Evolutionary conservation across 768 basidiomycete species (phyloP).

Genomic region (Termitomyces sp.): DNA sequence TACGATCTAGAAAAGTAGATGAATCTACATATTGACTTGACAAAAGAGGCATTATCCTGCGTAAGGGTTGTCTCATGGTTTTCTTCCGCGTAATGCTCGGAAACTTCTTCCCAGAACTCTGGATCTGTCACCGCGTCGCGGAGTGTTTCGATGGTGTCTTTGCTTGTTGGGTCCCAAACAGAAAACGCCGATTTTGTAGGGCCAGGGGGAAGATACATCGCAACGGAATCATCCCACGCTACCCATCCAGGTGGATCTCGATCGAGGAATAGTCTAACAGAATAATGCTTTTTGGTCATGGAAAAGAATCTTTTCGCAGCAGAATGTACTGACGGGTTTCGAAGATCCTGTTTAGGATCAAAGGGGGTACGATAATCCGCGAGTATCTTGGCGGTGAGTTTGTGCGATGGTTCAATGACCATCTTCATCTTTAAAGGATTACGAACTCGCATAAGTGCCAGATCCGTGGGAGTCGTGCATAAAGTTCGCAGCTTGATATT

Average conservation of each 20-base stretch:
- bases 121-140: slow-evolving; percentile 42
- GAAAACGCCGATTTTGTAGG: slow-evolving; percentile 45
- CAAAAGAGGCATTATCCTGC: slow-evolving; percentile 67
- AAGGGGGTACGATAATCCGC: slow-evolving; percentile 50
- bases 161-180: slow-evolving; percentile 56
- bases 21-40: slow-evolving; percentile 71
- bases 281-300: not conserved
- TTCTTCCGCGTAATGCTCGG: slow-evolving; percentile 74
- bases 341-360: slow-evolving; percentile 26
- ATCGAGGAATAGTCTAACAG: slow-evolving; percentile 49
- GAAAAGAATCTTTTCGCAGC: not conserved
- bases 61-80: slow-evolving; percentile 62
- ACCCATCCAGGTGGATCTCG: slow-evolving; percentile 64
- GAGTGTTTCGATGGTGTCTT: slow-evolving; percentile 46
- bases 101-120: slow-evolving; percentile 66
- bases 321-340: slow-evolving; percentile 41
- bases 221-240: slow-evolving; percentile 49
- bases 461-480: slow-evolving; percentile 48
- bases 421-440: slow-evolving; percentile 65
- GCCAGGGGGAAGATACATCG: slow-evolving; percentile 47
- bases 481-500: slow-evolving; percentile 81
- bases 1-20: not conserved
- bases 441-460: slow-evolving; percentile 56
- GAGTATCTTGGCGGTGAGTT: slow-evolving; percentile 56
- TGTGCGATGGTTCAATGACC: slow-evolving; percentile 43